Percentiles rank a stretch among this genome's conserved stretches.
Evolutionary conservation across 768 basidiomycete species (phyloP).

Genomic region (Rickenella mellea): DNA sequence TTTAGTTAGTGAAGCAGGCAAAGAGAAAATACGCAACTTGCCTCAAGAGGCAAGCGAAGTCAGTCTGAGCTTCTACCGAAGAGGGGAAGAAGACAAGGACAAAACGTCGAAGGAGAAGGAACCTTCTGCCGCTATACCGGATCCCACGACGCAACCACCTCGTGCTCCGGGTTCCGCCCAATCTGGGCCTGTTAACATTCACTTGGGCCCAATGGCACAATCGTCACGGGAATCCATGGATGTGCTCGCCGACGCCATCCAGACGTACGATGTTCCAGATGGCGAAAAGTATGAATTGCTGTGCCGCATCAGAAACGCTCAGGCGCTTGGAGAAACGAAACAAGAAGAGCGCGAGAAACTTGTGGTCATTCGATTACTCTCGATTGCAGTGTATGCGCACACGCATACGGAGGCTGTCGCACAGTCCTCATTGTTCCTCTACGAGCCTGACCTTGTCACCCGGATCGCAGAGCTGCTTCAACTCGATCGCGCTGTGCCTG

Average conservation of each 20-base stretch:
- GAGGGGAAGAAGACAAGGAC: conserved; percentile 32
- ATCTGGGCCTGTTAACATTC: conserved; percentile 47
- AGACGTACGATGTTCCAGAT: conserved; percentile 59
- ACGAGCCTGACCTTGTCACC: conserved; percentile 85
- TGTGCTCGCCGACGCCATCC: conserved; percentile 65
- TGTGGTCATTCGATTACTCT: conserved; percentile 69
- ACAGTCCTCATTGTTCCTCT: conserved; percentile 76
- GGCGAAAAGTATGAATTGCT: conserved; percentile 83
- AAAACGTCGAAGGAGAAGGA: conserved; percentile 38
- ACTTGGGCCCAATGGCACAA: conserved; percentile 52
- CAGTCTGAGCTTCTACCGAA: conserved; percentile 72
- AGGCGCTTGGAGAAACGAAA: conserved; percentile 49
- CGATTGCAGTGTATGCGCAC: conserved; percentile 87
- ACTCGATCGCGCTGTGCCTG: conserved; percentile 61
- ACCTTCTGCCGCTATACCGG: conserved; percentile 28
- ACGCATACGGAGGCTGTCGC: conserved; percentile 76
- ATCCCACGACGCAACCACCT: conserved; percentile 33
- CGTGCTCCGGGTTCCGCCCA: conserved; percentile 20
- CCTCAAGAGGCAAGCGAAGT: conserved; percentile 72
- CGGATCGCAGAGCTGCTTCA: conserved; percentile 88
- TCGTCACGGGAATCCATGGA: conserved; percentile 60
- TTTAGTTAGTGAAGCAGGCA: conserved; percentile 49
- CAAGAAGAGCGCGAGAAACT: conserved; percentile 69
- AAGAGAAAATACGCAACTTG: conserved; percentile 45
- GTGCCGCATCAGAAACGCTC: conserved; percentile 76